Conservation (phyloP, 2,329 filamentous ascomycete genomes). For the Hypoxylon sp. region DNA sequence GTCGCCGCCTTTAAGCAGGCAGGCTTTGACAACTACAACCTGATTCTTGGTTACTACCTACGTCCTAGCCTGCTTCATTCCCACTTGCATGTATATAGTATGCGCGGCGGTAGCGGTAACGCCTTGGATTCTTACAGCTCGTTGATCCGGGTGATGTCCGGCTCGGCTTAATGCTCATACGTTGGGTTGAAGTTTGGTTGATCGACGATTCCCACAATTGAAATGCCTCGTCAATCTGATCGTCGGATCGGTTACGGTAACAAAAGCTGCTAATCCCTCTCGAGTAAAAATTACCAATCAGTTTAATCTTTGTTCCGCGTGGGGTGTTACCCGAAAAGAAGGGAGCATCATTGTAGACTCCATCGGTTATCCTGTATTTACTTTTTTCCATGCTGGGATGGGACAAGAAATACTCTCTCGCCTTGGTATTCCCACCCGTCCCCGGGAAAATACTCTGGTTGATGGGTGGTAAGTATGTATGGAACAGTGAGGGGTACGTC, state of each 20-base stretch:
- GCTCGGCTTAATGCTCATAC: slow-evolving; percentile 26
- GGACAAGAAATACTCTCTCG: too few species aligned
- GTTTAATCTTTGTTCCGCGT: slow-evolving; percentile 22
- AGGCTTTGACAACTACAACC: slow-evolving; percentile 14
- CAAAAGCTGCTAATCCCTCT: slow-evolving; percentile 18
- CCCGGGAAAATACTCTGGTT: too few species aligned
- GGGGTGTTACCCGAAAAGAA: slow-evolving; percentile 15
- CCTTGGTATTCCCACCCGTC: not conserved
- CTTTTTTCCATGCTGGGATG: slow-evolving; percentile 5
- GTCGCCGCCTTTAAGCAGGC: slow-evolving; percentile 2
- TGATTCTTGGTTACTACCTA: too few species aligned
- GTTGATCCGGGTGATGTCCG: slow-evolving; percentile 32
- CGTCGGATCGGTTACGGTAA: slow-evolving; percentile 26
- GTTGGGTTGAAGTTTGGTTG: slow-evolving; percentile 9
- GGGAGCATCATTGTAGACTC: not conserved
- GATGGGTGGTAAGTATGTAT: not conserved
- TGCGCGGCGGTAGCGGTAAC: slow-evolving; percentile 1
- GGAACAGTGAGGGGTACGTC: slow-evolving; percentile 15
- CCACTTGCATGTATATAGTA: slow-evolving; percentile 1
- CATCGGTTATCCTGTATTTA: slow-evolving; percentile 11
- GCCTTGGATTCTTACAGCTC: slow-evolving; percentile 13
- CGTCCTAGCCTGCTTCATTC: slow-evolving; percentile 14
- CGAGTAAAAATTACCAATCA: slow-evolving; percentile 16
- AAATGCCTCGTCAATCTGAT: slow-evolving; percentile 30
- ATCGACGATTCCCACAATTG: slow-evolving; percentile 27